These are phyloP conservation scores for Urostyla sp. DNA, from an alignment of 73 alveolate species.

Conservation along the genomic window DNA sequence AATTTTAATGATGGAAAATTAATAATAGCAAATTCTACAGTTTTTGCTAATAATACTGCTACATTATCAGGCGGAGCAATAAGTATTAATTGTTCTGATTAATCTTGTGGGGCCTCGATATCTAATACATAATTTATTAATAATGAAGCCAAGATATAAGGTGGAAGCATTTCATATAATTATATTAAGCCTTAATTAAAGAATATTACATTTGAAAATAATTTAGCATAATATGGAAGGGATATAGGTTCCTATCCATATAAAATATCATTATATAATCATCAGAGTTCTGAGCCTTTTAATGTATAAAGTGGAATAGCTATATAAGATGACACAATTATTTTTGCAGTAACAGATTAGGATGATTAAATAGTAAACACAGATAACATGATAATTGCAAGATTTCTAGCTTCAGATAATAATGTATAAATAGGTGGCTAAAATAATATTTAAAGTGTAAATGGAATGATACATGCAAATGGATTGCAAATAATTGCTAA, in stretches of 20 bases:
- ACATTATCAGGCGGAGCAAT: no score
- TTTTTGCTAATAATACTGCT: no score
- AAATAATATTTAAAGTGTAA: neutral
- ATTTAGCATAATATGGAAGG: no score
- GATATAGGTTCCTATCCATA: no score
- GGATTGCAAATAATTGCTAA: neutral
- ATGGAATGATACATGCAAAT: neutral
- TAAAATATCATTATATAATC: neutral
- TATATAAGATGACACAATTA: neutral
- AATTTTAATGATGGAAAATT: no score
- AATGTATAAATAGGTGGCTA: neutral
- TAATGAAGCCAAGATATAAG: neutral
- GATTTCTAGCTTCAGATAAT: neutral
- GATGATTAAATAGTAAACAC: neutral
- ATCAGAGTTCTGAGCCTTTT: neutral
- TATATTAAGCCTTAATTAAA: neutral
- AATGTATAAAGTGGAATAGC: neutral
- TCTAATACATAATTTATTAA: neutral
- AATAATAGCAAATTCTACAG: no score
- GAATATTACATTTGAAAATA: neutral
- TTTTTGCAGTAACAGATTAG: neutral
- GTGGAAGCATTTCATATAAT: neutral
- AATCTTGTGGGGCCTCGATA: neutral
- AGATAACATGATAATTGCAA: neutral
- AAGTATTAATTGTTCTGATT: no score